phyloP scores from a whole-genome alignment of 164 flowering plant species.

The Nymphaea colorata region DNA sequence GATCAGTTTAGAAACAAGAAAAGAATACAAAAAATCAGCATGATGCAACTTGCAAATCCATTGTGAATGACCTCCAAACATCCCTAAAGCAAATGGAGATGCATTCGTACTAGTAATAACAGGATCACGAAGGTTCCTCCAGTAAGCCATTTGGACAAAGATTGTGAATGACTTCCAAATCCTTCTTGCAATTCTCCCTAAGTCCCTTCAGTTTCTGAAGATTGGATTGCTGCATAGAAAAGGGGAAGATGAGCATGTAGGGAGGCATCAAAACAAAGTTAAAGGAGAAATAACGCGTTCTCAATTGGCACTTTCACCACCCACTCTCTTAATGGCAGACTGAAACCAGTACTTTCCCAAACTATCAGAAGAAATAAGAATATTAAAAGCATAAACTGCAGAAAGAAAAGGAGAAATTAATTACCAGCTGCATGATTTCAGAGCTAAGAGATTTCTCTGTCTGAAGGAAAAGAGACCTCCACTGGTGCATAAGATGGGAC shows the following conservation, averaged over 20 bases:
- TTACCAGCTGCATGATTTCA: background rate
- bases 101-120: too few relatives aligned
- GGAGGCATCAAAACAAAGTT: too few relatives aligned
- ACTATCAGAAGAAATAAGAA: background rate
- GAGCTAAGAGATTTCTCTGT: background rate
- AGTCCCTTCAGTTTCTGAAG: constrained; percentile 35
- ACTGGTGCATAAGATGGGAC: background rate
- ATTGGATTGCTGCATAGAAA: constrained; percentile 42
- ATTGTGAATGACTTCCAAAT: constrained; percentile 29
- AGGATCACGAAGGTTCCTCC: background rate
- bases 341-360: too few relatives aligned
- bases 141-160: background rate
- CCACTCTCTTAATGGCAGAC: too few relatives aligned
- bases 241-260: background rate
- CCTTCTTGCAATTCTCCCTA: constrained; percentile 63
- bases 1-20: background rate
- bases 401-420: background rate
- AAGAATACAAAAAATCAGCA: background rate
- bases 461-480: background rate
- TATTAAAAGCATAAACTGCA: background rate
- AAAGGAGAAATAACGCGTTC: too few relatives aligned
- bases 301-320: too few relatives aligned
- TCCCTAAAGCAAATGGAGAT: too few relatives aligned
- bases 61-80: constrained; percentile 22
- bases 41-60: background rate